A percentile compares a stretch with the other conserved stretches of the same genome.
These are phyloP conservation scores for Panellus pusillus DNA, from an alignment of 768 basidiomycete genomes.

Conservation along the genomic window DNA sequence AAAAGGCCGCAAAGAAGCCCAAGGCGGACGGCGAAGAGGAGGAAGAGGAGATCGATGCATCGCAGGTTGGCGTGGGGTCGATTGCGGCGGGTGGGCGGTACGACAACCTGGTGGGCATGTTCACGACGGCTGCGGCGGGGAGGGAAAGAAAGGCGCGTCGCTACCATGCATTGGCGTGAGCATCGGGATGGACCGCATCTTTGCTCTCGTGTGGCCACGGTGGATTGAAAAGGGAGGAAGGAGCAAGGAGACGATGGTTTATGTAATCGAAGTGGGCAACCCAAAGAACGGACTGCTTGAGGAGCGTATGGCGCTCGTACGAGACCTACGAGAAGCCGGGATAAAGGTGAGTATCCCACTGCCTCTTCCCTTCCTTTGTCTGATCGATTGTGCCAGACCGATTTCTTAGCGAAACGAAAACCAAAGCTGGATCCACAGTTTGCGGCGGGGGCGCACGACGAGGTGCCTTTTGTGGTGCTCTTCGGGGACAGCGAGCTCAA, in stretches of 20 bases:
- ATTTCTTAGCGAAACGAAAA: slow-evolving; percentile 91
- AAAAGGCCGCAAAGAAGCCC: slow-evolving; percentile 43
- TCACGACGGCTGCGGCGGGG: slow-evolving; percentile 80
- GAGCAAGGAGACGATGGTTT: slow-evolving; percentile 90
- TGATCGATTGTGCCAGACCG: slow-evolving; percentile 87
- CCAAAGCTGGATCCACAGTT: slow-evolving; percentile 89
- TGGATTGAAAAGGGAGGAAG: slow-evolving; percentile 79
- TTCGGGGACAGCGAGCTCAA: slow-evolving; percentile 84
- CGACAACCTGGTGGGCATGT: slow-evolving; percentile 92
- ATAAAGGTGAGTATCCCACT: slow-evolving; percentile 61
- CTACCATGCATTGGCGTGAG: slow-evolving; percentile 92
- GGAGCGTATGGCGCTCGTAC: slow-evolving; percentile 80
- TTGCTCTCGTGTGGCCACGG: slow-evolving; percentile 86
- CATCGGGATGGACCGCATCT: slow-evolving; percentile 92
- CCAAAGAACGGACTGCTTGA: slow-evolving; percentile 64
- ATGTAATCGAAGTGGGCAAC: slow-evolving; percentile 85
- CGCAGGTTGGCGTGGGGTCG: slow-evolving; percentile 93
- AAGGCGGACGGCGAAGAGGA: slow-evolving; percentile 39
- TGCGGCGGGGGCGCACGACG: slow-evolving; percentile 85
- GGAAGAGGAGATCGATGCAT: slow-evolving; percentile 83
- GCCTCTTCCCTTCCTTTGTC: background rate
- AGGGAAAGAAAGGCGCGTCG: slow-evolving; percentile 60
- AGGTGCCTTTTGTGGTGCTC: slow-evolving; percentile 91
- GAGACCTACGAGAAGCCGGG: slow-evolving; percentile 79
- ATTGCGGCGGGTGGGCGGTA: slow-evolving; percentile 99